Base-by-base conservation (phyloP, 2,329 filamentous ascomycete genomes). In the Cercospora citrullina region DNA sequence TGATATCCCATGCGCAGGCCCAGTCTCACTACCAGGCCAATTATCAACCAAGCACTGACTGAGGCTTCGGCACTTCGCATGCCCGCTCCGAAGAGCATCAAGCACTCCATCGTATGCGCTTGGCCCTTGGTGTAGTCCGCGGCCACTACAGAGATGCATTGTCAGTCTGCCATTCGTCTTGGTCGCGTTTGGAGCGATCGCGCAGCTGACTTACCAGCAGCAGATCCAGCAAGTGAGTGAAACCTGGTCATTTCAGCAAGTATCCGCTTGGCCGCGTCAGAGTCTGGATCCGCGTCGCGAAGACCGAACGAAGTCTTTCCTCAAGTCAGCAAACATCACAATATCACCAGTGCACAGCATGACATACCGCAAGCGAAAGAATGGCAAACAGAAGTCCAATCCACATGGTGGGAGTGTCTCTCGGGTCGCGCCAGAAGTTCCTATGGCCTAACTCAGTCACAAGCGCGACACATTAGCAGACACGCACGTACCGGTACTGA, bases 311-410 rank as follows among this genome's bases (percentile, higher is more conserved):
- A 72, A 9, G 26, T 30, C 55, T 59, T 59, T 31, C 14, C 26
- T 6, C 2, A 6, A 36, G 30, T 59, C 55, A 59, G 55, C 55
- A 36, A 5, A 16, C 30, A 21, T 36, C 0, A 31, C 16, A 7
- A 6, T 4, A 6, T 23, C 16, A 12, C 2, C 8, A n/a, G 16
- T 4, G 8, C 8, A 59, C 1, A 1, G 8, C 0, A 9, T 30
- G 2, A 5, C 48, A 10, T 14, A 73, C 72, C 5, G 82, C 78
- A 6, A 84, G 75, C 61, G 80, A 80, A 55, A 85, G 74, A 4
- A 85, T 84, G 5, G 77, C 78, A 71, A 82, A 85, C 0, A 85
- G 70, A 1, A 85, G 75, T 1, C 81, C 83, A 10, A 86, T 63
- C 83, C 83, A 86, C 66, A 81, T 79, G 3, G 80, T 74, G 0